Percentiles rank a stretch among this genome's conserved stretches.
These are phyloP conservation scores for Termitomyces sp. DNA, from an alignment of 768 basidiomycete genomes.

Conservation along the genomic window DNA sequence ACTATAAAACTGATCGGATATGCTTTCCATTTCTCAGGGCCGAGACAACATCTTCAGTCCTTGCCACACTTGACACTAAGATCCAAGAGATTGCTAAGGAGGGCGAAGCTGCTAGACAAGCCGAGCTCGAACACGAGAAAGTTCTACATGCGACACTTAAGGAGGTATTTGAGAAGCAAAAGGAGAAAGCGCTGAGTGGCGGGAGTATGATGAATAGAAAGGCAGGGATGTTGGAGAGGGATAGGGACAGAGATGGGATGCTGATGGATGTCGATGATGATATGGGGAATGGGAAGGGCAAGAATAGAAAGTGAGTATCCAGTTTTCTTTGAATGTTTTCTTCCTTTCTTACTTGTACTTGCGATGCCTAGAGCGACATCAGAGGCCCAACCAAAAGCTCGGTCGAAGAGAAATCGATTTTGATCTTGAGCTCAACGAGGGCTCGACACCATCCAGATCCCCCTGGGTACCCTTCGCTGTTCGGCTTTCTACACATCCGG, in stretches of 20 bases:
- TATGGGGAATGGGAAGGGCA: constrained; percentile 40
- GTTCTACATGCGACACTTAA: constrained; percentile 49
- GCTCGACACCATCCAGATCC: neutral
- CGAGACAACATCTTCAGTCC: constrained; percentile 63
- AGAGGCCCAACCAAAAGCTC: constrained; percentile 40
- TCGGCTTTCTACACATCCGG: neutral
- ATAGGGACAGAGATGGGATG: constrained; percentile 28
- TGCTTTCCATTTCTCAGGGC: constrained; percentile 45
- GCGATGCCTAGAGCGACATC: constrained; percentile 33
- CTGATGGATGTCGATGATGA: constrained; percentile 71
- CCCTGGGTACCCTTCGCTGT: neutral
- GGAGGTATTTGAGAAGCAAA: constrained; percentile 62
- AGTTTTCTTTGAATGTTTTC: no score
- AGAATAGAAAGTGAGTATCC: constrained; percentile 66
- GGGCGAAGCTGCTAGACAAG: constrained; percentile 32
- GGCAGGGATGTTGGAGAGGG: constrained; percentile 16
- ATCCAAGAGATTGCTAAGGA: constrained; percentile 52
- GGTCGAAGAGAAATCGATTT: constrained; percentile 58
- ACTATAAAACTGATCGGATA: neutral
- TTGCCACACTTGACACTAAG: constrained; percentile 70
- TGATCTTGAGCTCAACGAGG: constrained; percentile 33
- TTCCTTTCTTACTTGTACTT: neutral
- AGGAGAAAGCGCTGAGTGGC: constrained; percentile 45
- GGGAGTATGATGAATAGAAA: constrained; percentile 15
- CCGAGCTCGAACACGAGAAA: constrained; percentile 55